Percentiles rank a stretch among this genome's conserved stretches.
Evolutionary conservation across 345 rosid genomes (phyloP).

Genomic region (Eucalyptus grandis): DNA sequence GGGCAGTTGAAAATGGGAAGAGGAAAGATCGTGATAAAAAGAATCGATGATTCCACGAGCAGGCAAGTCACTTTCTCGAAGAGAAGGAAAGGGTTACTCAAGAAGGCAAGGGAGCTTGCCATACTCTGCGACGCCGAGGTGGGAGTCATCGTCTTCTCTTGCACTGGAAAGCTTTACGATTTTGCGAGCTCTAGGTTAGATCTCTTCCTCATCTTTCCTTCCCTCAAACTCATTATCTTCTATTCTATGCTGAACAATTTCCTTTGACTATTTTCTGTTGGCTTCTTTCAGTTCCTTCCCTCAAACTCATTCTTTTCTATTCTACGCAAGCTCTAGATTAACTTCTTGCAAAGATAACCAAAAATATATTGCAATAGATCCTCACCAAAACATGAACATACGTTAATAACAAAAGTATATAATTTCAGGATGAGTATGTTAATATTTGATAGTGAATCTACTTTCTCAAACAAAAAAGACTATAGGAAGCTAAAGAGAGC

Average conservation of each 20-base stretch:
- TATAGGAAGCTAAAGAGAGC: not conserved
- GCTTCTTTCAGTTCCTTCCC: no score
- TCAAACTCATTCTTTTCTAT: no score
- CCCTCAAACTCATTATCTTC: not conserved
- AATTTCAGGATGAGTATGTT: not conserved
- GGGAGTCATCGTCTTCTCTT: not conserved
- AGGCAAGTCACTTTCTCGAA: not conserved
- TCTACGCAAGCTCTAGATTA: not conserved
- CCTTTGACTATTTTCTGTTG: not conserved
- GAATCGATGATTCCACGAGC: not conserved
- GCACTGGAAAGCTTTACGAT: not conserved
- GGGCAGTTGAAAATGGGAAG: not conserved
- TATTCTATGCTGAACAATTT: not conserved
- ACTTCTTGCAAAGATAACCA: not conserved
- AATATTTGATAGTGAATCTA: not conserved
- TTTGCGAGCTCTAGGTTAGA: not conserved
- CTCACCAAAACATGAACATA: not conserved
- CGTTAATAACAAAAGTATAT: not conserved
- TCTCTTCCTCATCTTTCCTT: not conserved
- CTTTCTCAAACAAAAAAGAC: not conserved
- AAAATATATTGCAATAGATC: not conserved
- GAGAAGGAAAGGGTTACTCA: not conserved
- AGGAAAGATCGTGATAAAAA: not conserved
- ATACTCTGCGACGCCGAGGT: not conserved
- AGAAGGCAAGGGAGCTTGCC: slow-evolving; percentile 1